phyloP scores from a whole-genome alignment of 2,329 filamentous ascomycete genomes.

The Ophiostoma sp. region DNA sequence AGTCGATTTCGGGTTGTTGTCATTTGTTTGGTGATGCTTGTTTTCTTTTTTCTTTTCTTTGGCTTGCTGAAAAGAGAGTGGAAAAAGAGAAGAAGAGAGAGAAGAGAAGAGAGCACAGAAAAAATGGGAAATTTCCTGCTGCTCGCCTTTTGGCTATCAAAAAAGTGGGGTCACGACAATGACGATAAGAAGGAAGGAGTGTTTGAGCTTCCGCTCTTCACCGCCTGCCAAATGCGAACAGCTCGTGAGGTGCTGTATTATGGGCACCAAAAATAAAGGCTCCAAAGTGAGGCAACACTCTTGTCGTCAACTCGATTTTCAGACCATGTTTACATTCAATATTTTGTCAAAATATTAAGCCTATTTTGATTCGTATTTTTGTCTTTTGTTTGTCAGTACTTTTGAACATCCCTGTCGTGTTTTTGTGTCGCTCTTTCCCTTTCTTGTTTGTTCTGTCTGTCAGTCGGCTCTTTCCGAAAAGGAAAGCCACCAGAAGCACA shows the following conservation, averaged over 20 bases:
- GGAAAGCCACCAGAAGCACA: slow-evolving; percentile 7
- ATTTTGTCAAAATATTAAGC: background rate
- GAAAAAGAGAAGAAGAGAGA: background rate
- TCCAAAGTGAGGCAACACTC: background rate
- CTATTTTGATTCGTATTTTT: background rate
- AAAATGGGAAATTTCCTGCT: background rate
- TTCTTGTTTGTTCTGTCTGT: background rate
- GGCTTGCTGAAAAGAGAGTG: background rate
- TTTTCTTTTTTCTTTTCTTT: background rate
- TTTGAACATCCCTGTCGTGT: background rate
- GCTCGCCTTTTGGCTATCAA: background rate
- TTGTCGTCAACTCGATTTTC: too few species aligned
- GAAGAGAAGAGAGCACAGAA: background rate
- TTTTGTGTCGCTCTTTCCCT: background rate
- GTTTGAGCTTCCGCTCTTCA: background rate
- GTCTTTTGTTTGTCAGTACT: background rate
- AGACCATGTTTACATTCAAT: too few species aligned
- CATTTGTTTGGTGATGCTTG: background rate
- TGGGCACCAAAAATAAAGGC: background rate
- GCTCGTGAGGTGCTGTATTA: background rate
- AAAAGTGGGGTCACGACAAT: background rate
- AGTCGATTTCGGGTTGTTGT: background rate
- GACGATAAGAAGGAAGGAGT: background rate
- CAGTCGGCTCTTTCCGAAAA: background rate
- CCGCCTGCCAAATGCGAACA: background rate